Evolutionary conservation across 2,329 filamentous ascomycete genomes (phyloP), one percentile per base, ranked within the genome.

Genomic region (Phoma sp.): DNA sequence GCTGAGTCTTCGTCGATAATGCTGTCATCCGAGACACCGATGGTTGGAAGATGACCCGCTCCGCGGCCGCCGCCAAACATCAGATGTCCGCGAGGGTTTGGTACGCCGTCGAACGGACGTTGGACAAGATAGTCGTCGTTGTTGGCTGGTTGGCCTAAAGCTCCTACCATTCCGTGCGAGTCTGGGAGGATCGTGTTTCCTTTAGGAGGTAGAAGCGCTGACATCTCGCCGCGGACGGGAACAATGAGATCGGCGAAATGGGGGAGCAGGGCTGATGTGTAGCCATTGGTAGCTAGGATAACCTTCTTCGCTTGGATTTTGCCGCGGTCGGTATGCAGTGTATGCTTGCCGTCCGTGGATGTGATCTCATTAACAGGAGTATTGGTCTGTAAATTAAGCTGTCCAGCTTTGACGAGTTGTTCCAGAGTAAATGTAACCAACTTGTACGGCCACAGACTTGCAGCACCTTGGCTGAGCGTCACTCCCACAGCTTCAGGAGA

Each of bases 381-480:
- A 53, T 83, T 85, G 5, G 89, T 92, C 74, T 93, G 90, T 21
- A 93, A 78, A 65, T 92, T 92, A 66, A 92, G 86, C 9, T 67
- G 71, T 2, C 69, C 74, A 1, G 73, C 71, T 15, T 78, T 74
- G 7, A 83, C 65, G 0, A 91, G 80, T 7, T 78, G 73, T 68
- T 90, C 85, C 1, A 96, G 76, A 0, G 93, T 80, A 74, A 86
- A 88, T 1, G 86, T 79, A 2, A 96, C 87, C 15, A 96, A 83
- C 75, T 95, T 96, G 74, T 96, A 96, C 0, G 92, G 92, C 89
- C 89, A 93, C 38, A 91, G 71, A 62, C 85, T 86, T 0, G 87
- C 89, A 0, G 90, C 90, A 34, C 84, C 77, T 33, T 78, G 77
- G 57, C 88, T 88, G 14, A 88, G 76, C 3, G 92, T 81, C 5